phyloP scores from a whole-genome alignment of 352 stramenopile species.

The Stramenopiles sp. region DNA sequence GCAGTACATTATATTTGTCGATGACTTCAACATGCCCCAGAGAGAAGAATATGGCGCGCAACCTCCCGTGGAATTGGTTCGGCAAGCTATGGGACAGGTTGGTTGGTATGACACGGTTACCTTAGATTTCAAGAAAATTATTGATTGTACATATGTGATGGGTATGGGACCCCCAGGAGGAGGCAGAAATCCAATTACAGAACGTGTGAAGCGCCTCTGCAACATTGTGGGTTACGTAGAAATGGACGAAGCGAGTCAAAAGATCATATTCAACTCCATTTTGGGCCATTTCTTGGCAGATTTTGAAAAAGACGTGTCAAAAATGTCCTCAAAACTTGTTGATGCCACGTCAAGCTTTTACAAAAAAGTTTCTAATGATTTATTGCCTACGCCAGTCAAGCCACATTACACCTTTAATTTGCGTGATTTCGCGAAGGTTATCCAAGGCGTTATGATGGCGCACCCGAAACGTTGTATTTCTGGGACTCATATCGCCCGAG shows the following conservation, averaged over 20 bases:
- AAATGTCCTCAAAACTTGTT: constrained; percentile 44
- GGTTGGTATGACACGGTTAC: constrained; percentile 84
- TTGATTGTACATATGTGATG: constrained; percentile 67
- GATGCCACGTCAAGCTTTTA: constrained; percentile 63
- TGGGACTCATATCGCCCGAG: constrained; percentile 40
- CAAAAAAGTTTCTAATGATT: constrained; percentile 56
- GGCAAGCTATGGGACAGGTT: constrained; percentile 78
- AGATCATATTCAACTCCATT: constrained; percentile 74
- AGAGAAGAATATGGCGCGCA: constrained; percentile 82
- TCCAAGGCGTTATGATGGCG: constrained; percentile 67
- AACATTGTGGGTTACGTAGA: constrained; percentile 72
- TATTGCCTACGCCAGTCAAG: constrained; percentile 74
- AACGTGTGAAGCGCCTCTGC: constrained; percentile 73
- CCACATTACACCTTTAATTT: constrained; percentile 87
- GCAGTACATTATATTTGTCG: constrained; percentile 74
- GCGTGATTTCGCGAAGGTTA: constrained; percentile 73
- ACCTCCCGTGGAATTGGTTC: constrained; percentile 69
- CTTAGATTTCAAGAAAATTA: constrained; percentile 60
- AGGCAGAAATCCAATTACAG: constrained; percentile 65
- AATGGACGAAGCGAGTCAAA: constrained; percentile 60
- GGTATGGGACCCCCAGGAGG: constrained; percentile 73
- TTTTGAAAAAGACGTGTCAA: constrained; percentile 50
- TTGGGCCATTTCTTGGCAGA: constrained; percentile 62
- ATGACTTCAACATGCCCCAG: constrained; percentile 80
- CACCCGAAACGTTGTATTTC: constrained; percentile 44